Conservation (phyloP, 768 basidiomycete species). For the Postia placenta region DNA sequence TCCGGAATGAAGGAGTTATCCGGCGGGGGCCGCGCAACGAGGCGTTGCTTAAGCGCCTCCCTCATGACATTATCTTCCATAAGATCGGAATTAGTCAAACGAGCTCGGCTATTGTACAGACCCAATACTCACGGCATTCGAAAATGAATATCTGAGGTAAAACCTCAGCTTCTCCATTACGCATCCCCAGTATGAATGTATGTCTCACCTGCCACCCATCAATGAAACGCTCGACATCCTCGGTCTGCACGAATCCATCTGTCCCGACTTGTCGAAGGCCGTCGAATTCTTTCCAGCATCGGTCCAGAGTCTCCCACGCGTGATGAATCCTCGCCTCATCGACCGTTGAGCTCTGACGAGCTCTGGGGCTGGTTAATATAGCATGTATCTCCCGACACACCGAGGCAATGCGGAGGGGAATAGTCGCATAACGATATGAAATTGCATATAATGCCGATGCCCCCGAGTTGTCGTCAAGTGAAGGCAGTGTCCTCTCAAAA, state of each 20-base stretch:
- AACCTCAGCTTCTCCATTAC: not conserved
- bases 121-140: slow-evolving; percentile 65
- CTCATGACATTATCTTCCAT: slow-evolving; percentile 75
- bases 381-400: slow-evolving; percentile 76
- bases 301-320: slow-evolving; percentile 82
- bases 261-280: slow-evolving; percentile 40
- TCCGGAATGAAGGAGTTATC: slow-evolving; percentile 13
- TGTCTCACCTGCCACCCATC: slow-evolving; percentile 83
- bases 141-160: slow-evolving; percentile 73
- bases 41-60: slow-evolving; percentile 68
- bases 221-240: slow-evolving; percentile 62
- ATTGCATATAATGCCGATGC: slow-evolving; percentile 42
- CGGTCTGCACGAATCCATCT: slow-evolving; percentile 35
- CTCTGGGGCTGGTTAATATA: slow-evolving; percentile 73
- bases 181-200: slow-evolving; percentile 2
- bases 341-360: slow-evolving; percentile 51
- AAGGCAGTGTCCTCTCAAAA: slow-evolving; percentile 58
- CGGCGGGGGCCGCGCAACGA: slow-evolving; percentile 23
- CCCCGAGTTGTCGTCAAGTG: slow-evolving; percentile 10
- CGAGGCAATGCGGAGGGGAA: slow-evolving; percentile 68
- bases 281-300: slow-evolving; percentile 83
- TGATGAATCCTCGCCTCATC: slow-evolving; percentile 62
- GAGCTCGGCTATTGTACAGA: not conserved
- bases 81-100: not conserved
- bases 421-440: slow-evolving; percentile 54